Evolutionary conservation across 2,329 filamentous ascomycete species (phyloP).

Genomic region (Zarea fungicola): DNA sequence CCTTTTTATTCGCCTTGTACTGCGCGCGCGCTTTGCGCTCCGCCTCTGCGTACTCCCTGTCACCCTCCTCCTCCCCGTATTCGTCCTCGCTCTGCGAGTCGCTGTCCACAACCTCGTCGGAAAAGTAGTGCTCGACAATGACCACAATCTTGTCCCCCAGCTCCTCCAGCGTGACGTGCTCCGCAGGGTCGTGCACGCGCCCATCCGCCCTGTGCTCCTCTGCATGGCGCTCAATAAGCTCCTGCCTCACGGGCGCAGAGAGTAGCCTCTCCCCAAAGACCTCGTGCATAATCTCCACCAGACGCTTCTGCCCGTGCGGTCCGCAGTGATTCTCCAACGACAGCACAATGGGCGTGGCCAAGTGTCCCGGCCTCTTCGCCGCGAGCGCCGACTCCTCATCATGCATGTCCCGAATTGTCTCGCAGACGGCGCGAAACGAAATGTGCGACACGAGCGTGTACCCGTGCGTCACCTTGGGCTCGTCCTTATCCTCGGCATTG

Average conservation of each 20-base stretch:
- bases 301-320: conserved; percentile 51
- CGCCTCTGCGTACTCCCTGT: conserved; percentile 17
- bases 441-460: conserved; percentile 64
- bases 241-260: conserved; percentile 49
- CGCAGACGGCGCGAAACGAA: conserved; percentile 58
- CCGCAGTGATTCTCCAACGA: conserved; percentile 65
- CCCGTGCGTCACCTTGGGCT: conserved; percentile 67
- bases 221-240: conserved; percentile 20
- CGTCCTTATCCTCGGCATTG: conserved; percentile 51
- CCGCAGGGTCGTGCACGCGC: conserved; percentile 39
- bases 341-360: conserved; percentile 54
- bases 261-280: conserved; percentile 57
- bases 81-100: conserved; percentile 32
- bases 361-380: conserved; percentile 28
- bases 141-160: conserved; percentile 59
- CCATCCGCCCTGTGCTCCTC: conserved; percentile 41
- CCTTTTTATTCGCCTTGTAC: conserved; percentile 51
- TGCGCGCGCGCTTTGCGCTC: conserved; percentile 41
- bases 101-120: conserved; percentile 41
- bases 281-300: conserved; percentile 61
- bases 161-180: conserved; percentile 54
- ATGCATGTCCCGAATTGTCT: conserved; percentile 57
- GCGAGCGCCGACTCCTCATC: conserved; percentile 51
- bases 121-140: conserved; percentile 63
- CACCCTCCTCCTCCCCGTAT: conserved; percentile 38